phyloP scores from a whole-genome alignment of 2,329 filamentous ascomycete genomes.

The Dactylellina leptospora region DNA sequence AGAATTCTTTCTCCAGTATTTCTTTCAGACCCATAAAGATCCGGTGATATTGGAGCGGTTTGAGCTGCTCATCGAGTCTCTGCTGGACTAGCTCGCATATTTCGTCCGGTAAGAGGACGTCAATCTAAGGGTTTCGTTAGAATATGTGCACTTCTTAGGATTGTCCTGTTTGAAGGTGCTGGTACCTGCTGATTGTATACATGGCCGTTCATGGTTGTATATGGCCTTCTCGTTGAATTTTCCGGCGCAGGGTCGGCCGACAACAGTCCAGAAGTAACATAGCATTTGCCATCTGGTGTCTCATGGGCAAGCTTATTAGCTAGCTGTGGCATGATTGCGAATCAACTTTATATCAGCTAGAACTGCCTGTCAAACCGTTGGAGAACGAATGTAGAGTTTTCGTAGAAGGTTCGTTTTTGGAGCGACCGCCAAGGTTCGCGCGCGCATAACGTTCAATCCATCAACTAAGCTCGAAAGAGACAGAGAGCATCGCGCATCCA shows the following conservation, averaged over 20 bases:
- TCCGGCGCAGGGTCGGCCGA: background rate
- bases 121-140: slow-evolving; percentile 28
- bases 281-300: slow-evolving; percentile 40
- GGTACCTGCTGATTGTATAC: slow-evolving; percentile 48
- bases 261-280: slow-evolving; percentile 29
- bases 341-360: background rate
- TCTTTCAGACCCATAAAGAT: slow-evolving; percentile 77
- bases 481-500: background rate
- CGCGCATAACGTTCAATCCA: background rate
- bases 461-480: no score
- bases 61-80: slow-evolving; percentile 30
- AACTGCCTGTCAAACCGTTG: background rate
- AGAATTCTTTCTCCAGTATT: slow-evolving; percentile 77
- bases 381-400: background rate
- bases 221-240: slow-evolving; percentile 18
- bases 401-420: background rate
- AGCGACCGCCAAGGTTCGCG: background rate
- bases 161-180: background rate
- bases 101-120: slow-evolving; percentile 39
- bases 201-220: slow-evolving; percentile 34
- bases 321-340: slow-evolving; percentile 34
- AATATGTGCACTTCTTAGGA: background rate
- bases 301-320: slow-evolving; percentile 33
- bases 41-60: slow-evolving; percentile 66
- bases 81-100: slow-evolving; percentile 37